phyloP scores from a whole-genome alignment of 129 eudicot genomes.

The Apium graveolens region DNA sequence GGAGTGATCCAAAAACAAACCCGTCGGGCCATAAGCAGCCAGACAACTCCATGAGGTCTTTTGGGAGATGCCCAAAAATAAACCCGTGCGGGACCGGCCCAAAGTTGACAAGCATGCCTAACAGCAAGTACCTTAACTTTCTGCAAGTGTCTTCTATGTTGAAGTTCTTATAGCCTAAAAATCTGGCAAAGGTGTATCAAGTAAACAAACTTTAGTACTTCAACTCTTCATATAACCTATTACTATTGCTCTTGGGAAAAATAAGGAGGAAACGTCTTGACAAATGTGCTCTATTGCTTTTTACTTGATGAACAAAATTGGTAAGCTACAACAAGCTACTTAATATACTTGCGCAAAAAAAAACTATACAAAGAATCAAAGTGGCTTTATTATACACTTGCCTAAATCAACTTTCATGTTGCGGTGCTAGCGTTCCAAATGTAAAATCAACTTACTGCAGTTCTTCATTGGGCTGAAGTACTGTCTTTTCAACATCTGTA shows the following conservation, averaged over 20 bases:
- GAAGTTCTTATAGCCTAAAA: no score
- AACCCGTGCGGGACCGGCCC: no score
- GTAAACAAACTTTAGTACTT: neutral
- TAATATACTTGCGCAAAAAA: neutral
- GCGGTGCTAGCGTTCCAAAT: conserved; percentile 38
- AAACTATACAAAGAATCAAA: neutral
- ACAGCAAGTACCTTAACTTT: no score
- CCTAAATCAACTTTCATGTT: conserved; percentile 10
- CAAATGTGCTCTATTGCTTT: neutral
- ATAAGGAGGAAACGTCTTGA: no score
- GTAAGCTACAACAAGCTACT: neutral
- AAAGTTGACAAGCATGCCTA: no score
- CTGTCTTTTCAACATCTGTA: conserved; percentile 20
- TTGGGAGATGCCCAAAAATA: no score
- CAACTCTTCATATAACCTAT: neutral
- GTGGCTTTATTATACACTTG: neutral
- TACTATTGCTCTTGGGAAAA: neutral
- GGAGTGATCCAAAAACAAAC: no score
- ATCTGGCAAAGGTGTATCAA: no score
- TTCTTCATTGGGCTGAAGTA: conserved; percentile 19
- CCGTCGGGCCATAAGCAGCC: no score
- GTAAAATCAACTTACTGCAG: conserved; percentile 46
- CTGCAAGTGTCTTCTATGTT: no score
- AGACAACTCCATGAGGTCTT: no score
- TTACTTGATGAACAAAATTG: neutral